Evolutionary conservation across 2,329 filamentous ascomycete genomes (phyloP).

Genomic region (Lasiodiplodia theobromae): DNA sequence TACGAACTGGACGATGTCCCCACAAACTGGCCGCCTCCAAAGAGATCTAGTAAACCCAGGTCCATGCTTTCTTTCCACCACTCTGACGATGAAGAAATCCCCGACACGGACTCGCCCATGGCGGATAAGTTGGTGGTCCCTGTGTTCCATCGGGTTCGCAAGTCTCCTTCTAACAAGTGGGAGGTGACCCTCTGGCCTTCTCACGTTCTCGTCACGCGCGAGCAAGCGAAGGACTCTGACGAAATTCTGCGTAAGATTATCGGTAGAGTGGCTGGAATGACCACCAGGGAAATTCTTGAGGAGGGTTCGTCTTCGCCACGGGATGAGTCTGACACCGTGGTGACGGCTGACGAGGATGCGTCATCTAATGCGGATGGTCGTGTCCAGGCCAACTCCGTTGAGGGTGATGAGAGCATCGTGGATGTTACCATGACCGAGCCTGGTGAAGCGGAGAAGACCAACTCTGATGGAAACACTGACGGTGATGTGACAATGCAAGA

Average conservation of each 20-base stretch:
- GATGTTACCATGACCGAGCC: constrained; percentile 84
- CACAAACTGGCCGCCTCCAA: constrained; percentile 74
- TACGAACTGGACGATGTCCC: constrained; percentile 81
- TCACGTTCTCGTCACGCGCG: constrained; percentile 76
- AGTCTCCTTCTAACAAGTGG: constrained; percentile 40
- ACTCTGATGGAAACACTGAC: constrained; percentile 38
- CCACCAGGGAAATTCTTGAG: constrained; percentile 70
- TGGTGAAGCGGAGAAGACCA: constrained; percentile 42
- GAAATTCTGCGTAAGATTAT: constrained; percentile 81
- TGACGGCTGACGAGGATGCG: constrained; percentile 67
- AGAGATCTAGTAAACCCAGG: constrained; percentile 54
- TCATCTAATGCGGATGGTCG: constrained; percentile 74
- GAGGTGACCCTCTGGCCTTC: constrained; percentile 59
- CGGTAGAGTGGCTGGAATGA: constrained; percentile 76
- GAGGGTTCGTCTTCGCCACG: constrained; percentile 58
- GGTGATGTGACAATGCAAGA: constrained; percentile 38
- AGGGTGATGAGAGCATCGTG: constrained; percentile 89
- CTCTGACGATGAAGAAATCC: constrained; percentile 55
- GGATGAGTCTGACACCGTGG: constrained; percentile 72
- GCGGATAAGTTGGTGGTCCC: constrained; percentile 75
- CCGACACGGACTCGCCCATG: constrained; percentile 65
- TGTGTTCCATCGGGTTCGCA: constrained; percentile 67
- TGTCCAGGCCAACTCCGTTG: constrained; percentile 78
- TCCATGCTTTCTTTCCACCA: constrained; percentile 61
- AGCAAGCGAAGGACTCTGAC: constrained; percentile 75